A percentile compares a stretch with the other conserved stretches of the same genome.
Evolutionary conservation across 2,329 filamentous ascomycete genomes (phyloP).

Genomic region (Colletotrichum graminicola): DNA sequence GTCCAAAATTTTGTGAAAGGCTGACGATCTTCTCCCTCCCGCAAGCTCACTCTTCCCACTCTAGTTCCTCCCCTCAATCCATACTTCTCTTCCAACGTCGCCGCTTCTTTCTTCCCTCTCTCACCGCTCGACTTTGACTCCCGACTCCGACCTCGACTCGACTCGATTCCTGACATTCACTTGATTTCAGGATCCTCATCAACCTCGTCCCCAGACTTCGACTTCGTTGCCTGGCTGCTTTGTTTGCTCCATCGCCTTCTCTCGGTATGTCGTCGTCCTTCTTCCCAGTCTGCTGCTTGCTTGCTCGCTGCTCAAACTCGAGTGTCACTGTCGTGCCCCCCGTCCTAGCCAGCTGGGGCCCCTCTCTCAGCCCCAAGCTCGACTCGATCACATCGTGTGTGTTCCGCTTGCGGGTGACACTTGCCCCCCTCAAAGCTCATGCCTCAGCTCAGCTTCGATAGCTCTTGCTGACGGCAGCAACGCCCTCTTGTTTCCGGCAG

Average conservation of each 20-base stretch:
- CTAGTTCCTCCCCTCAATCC: constrained; percentile 37
- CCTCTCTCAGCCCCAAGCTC: constrained; percentile 18
- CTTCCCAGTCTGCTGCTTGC: not conserved
- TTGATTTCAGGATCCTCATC: constrained; percentile 41
- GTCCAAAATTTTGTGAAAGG: constrained; percentile 45
- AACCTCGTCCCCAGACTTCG: constrained; percentile 36
- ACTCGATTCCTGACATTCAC: constrained; percentile 38
- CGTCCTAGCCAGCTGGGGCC: constrained; percentile 8
- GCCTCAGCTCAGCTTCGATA: constrained; percentile 18
- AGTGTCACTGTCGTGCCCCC: constrained; percentile 14
- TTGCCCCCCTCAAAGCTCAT: constrained; percentile 17
- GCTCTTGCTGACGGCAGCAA: constrained; percentile 16
- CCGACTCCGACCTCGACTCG: constrained; percentile 24
- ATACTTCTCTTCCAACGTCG: constrained; percentile 42
- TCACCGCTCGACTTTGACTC: constrained; percentile 39
- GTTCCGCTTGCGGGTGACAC: constrained; percentile 35
- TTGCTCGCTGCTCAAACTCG: constrained; percentile 13
- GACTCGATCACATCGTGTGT: constrained; percentile 11
- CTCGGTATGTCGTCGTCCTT: constrained; percentile 33
- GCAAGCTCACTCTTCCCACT: constrained; percentile 38
- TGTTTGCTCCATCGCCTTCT: constrained; percentile 23
- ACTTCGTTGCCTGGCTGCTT: constrained; percentile 36
- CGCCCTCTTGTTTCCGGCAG: not conserved
- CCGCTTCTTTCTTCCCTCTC: constrained; percentile 42
- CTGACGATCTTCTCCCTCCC: constrained; percentile 44